Percentiles rank a stretch among this genome's conserved stretches.
Conservation (phyloP, 164 flowering plant genomes). For the Vitis rupestris region DNA sequence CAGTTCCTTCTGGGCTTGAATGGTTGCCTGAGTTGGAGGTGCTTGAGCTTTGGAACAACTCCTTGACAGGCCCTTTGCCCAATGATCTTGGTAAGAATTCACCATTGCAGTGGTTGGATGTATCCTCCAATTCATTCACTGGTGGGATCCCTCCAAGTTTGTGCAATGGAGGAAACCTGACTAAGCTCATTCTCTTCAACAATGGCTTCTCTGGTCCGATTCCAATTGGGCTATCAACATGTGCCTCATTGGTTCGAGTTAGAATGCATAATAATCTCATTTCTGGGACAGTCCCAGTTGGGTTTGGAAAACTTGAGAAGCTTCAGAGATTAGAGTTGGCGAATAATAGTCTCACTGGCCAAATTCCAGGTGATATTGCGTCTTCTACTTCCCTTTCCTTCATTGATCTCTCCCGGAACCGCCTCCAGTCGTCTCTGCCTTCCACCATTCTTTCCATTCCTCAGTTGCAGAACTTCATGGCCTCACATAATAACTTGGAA, state of each 20-base stretch:
- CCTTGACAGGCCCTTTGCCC: conserved; percentile 77
- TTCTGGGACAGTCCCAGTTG: conserved; percentile 72
- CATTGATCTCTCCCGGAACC: conserved; percentile 78
- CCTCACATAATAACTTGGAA: conserved; percentile 53
- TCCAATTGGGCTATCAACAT: conserved; percentile 52
- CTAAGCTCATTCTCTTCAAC: conserved; percentile 91
- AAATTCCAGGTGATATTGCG: conserved; percentile 71
- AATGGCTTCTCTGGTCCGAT: conserved; percentile 77
- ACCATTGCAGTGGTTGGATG: conserved; percentile 79
- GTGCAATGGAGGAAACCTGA: conserved; percentile 69
- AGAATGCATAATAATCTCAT: conserved; percentile 77
- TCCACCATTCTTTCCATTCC: conserved; percentile 73
- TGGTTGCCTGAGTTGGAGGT: conserved; percentile 50
- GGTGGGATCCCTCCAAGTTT: conserved; percentile 70
- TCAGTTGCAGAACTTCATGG: conserved; percentile 68
- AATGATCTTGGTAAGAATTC: conserved; percentile 65
- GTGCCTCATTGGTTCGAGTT: conserved; percentile 75
- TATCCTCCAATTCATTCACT: conserved; percentile 77
- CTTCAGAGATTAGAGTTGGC: conserved; percentile 83
- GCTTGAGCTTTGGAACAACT: conserved; percentile 93
- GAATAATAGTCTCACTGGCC: conserved; percentile 70
- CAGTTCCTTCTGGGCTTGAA: conserved; percentile 54
- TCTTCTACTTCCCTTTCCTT: conserved; percentile 68
- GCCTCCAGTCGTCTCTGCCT: conserved; percentile 73
- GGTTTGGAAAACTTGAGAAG: conserved; percentile 66